Conservation (phyloP, 2,329 filamentous ascomycete species). For the Aureobasidium sp. region DNA sequence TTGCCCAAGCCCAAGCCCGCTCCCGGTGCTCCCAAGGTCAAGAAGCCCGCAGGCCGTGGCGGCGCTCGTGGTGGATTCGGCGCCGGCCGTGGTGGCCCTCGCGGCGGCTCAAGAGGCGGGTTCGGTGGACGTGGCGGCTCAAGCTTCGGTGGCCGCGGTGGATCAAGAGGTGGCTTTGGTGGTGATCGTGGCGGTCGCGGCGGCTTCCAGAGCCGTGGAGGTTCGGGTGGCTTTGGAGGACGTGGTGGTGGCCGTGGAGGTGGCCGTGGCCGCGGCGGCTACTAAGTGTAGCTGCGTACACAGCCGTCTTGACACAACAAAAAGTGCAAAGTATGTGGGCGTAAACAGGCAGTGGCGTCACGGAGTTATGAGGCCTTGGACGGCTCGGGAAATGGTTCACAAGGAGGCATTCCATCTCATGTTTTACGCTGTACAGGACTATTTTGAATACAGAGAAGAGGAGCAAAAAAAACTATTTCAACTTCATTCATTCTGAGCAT, state of each 20-base stretch:
- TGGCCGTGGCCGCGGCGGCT: slow-evolving; percentile 1
- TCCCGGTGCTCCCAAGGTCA: slow-evolving; percentile 56
- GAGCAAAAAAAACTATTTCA: slow-evolving; percentile 7
- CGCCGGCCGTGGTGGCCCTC: slow-evolving; percentile 25
- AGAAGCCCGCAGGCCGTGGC: slow-evolving; percentile 53
- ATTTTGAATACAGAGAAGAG: slow-evolving; percentile 3
- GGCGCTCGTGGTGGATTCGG: slow-evolving; percentile 27
- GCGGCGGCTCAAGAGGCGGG: slow-evolving; percentile 47
- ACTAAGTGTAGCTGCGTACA: background rate
- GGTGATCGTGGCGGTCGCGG: slow-evolving; percentile 25
- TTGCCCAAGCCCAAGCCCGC: slow-evolving; percentile 81
- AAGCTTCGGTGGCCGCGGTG: slow-evolving; percentile 36
- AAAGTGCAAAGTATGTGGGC: slow-evolving; percentile 11
- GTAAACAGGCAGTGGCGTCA: slow-evolving; percentile 11
- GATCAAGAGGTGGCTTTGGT: slow-evolving; percentile 36
- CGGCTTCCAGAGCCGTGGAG: background rate
- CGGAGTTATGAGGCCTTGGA: slow-evolving; percentile 8
- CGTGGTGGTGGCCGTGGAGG: background rate
- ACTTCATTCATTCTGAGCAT: background rate
- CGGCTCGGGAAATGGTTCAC: slow-evolving; percentile 9
- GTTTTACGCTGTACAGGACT: slow-evolving; percentile 13
- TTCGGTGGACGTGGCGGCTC: slow-evolving; percentile 35
- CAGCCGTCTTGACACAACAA: background rate
- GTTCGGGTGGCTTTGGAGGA: background rate
- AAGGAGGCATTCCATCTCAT: slow-evolving; percentile 10